Percentiles rank a stretch among this genome's conserved stretches.
phyloP scores from a whole-genome alignment of 768 basidiomycete genomes.

The Suillus variegatus region DNA sequence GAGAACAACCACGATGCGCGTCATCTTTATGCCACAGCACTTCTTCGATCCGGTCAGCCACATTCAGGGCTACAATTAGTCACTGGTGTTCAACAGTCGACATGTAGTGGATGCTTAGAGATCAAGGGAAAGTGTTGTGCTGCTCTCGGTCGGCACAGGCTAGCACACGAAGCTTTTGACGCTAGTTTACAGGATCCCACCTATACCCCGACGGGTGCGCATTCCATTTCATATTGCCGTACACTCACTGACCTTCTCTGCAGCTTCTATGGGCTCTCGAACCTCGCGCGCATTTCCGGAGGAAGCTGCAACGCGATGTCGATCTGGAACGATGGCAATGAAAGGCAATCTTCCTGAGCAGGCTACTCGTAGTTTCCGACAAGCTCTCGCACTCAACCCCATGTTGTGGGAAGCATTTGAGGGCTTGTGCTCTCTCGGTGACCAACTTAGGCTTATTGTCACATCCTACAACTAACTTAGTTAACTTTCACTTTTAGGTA shows the following conservation, averaged over 20 bases:
- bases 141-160: constrained; percentile 69
- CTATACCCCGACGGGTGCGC: constrained; percentile 62
- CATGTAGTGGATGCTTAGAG: constrained; percentile 76
- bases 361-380: constrained; percentile 69
- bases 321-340: constrained; percentile 72
- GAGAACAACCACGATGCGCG: constrained; percentile 75
- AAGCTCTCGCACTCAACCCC: constrained; percentile 72
- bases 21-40: constrained; percentile 80
- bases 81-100: constrained; percentile 56
- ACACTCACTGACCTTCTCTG: constrained; percentile 16
- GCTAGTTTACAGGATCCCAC: constrained; percentile 53
- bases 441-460: constrained; percentile 19
- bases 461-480: constrained; percentile 18
- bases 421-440: constrained; percentile 80
- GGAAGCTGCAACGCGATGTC: constrained; percentile 73
- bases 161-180: constrained; percentile 74
- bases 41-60: constrained; percentile 68
- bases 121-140: constrained; percentile 79
- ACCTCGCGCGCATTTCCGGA: constrained; percentile 64
- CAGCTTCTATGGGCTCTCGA: constrained; percentile 59
- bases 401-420: constrained; percentile 94
- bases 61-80: constrained; percentile 77
- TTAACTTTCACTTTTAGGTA: constrained; percentile 44
- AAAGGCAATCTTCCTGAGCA: constrained; percentile 78
- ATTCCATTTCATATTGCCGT: constrained; percentile 10